Base-by-base conservation (phyloP, 192 early-diverging fungal genomes). In the Podila epigama region DNA sequence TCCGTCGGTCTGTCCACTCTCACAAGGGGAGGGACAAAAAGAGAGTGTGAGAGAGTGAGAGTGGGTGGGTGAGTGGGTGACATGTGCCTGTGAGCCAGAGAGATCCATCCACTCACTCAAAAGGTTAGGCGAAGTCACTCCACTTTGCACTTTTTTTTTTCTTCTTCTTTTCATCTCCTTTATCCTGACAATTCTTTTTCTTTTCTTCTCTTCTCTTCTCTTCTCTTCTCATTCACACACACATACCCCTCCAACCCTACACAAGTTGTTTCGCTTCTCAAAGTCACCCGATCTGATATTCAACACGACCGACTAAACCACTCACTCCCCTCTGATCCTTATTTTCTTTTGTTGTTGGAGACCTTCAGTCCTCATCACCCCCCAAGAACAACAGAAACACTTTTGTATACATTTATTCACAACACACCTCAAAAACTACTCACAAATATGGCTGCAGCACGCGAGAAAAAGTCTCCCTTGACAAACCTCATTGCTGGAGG, bases 401-500 rank as follows among this genome's bases (percentile, higher is more conserved):
- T 20, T 4, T 28, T 13, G 33, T 12, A 15, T 22, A 20, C 1
- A 13, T 22, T 41, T 36, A 2, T 16, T 33, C 36, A 29, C 51
- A 10, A 29, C 10, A 50, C 13, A 52, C 16, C 50, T n/a, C 27
- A 8, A 35, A 51, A 51, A n/a, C n/a, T n/a, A n/a, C n/a, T n/a
- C 4, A 36, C 33, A 16, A 54, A 34, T 10, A 75, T 75, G 71
- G 66, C 73, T 22, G 33, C n/a, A n/a, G n/a, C 66, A 37, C 60
- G 66, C 57, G 80, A 79, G 8, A 83, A 79, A 60, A 92, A 92
- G 68, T 90, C 90, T 48, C 86, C 94, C 34, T 81, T 89, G 25
- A 89, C 89, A 31, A 94, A 98, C 80, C 79, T 98, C 53, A 70
- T 97, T 36, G 94, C 95, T 3, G 97, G 97, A 66, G 97, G 96